These are phyloP conservation scores for Blastobotrys capitulatus DNA, from an alignment of 1,139 yeast genomes.

Conservation along the genomic window DNA sequence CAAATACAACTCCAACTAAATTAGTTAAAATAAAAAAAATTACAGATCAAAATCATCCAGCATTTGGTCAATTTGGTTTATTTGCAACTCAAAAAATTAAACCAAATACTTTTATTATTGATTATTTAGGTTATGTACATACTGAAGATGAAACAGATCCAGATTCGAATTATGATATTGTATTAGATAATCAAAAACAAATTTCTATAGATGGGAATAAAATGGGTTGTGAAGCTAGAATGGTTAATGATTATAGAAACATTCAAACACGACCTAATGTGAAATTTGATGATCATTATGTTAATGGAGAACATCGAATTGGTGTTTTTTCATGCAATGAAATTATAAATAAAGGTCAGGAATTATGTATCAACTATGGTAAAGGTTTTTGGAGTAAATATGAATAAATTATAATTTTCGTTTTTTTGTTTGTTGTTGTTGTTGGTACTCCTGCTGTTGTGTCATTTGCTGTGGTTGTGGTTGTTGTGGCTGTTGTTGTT, in stretches of 20 bases:
- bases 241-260: slow-evolving; percentile 31
- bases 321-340: slow-evolving; percentile 22
- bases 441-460: neutral
- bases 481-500: neutral
- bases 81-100: slow-evolving; percentile 24
- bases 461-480: neutral
- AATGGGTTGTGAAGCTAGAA: slow-evolving; percentile 28
- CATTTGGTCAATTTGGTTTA: slow-evolving; percentile 27
- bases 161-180: slow-evolving; percentile 26
- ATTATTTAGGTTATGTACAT: slow-evolving; percentile 28
- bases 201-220: slow-evolving; percentile 26
- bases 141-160: slow-evolving; percentile 22
- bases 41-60: slow-evolving; percentile 25
- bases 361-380: slow-evolving; percentile 26
- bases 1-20: slow-evolving; percentile 10
- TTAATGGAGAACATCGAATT: slow-evolving; percentile 21
- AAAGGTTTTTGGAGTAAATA: slow-evolving; percentile 25
- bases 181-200: slow-evolving; percentile 20
- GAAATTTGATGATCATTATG: slow-evolving; percentile 23
- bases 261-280: slow-evolving; percentile 24
- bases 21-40: slow-evolving; percentile 23
- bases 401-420: neutral
- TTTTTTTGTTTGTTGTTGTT: neutral
- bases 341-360: slow-evolving; percentile 23
- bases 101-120: slow-evolving; percentile 24